Percentiles rank a stretch among this genome's conserved stretches.
These are phyloP conservation scores for Xanthoconium purpureum DNA, from an alignment of 768 basidiomycete genomes.

Conservation along the genomic window DNA sequence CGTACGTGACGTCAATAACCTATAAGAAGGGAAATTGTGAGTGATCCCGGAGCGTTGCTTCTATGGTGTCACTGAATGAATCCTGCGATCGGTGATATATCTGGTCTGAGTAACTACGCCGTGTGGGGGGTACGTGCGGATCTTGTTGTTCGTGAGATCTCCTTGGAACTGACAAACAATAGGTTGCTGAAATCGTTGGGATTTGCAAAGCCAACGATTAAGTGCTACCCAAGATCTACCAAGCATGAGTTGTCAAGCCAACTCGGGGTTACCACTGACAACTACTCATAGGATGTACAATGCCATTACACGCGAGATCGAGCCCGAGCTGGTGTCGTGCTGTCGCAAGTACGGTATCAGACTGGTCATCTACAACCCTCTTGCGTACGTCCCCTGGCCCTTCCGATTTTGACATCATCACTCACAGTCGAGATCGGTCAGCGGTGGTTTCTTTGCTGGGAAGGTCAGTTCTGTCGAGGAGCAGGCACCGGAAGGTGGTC, in stretches of 20 bases:
- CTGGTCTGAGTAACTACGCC: constrained; percentile 59
- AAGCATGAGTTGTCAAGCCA: constrained; percentile 35
- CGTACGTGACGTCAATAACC: constrained; percentile 48
- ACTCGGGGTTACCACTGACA: no score
- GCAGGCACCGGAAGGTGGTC: constrained; percentile 34
- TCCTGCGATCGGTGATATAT: constrained; percentile 40
- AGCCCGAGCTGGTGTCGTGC: constrained; percentile 52
- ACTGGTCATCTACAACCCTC: constrained; percentile 55
- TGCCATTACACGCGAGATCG: constrained; percentile 46
- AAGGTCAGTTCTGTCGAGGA: constrained; percentile 40
- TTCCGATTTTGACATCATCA: background rate
- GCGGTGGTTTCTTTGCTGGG: constrained; percentile 37
- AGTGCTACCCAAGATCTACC: constrained; percentile 54
- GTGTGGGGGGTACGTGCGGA: constrained; percentile 47
- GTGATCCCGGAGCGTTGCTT: constrained; percentile 7
- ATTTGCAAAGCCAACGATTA: constrained; percentile 56
- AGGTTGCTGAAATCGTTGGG: constrained; percentile 57
- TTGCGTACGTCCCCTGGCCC: constrained; percentile 37
- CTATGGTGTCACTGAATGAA: no score
- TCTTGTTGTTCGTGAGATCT: no score
- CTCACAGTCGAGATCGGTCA: background rate
- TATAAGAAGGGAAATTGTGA: constrained; percentile 57
- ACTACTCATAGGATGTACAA: constrained; percentile 39
- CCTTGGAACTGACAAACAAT: background rate
- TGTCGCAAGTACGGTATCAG: constrained; percentile 56